phyloP scores from a whole-genome alignment of 1,139 yeast species.

The Blastobotrys buckinghamii region DNA sequence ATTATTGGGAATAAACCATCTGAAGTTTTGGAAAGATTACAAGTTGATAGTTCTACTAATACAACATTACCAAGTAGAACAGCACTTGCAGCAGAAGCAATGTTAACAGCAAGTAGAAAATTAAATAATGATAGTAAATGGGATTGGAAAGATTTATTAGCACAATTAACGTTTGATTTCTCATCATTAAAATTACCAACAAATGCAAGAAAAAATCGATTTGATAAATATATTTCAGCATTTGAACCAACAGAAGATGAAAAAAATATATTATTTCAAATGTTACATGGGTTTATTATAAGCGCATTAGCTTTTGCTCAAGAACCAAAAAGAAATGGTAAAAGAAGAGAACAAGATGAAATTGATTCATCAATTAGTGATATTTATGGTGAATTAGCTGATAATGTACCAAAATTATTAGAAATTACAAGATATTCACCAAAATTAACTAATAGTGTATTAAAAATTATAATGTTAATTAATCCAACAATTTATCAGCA shows the following conservation, averaged over 20 bases:
- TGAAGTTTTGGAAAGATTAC: background rate
- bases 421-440: constrained; percentile 27
- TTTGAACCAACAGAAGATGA: constrained; percentile 22
- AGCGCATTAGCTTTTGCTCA: constrained; percentile 17
- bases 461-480: constrained; percentile 25
- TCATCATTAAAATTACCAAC: constrained; percentile 20
- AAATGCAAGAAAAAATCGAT: constrained; percentile 12
- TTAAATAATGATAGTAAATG: constrained; percentile 19
- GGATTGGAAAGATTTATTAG: constrained; percentile 22
- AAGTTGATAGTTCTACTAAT: background rate
- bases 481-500: constrained; percentile 25
- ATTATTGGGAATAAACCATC: background rate
- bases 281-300: constrained; percentile 27
- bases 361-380: constrained; percentile 16
- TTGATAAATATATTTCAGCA: constrained; percentile 15
- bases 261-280: constrained; percentile 26
- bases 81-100: constrained; percentile 20
- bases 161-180: constrained; percentile 28
- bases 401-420: constrained; percentile 23
- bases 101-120: constrained; percentile 16
- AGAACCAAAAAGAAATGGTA: constrained; percentile 9
- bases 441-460: constrained; percentile 22
- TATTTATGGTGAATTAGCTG: constrained; percentile 22
- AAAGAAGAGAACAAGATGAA: constrained; percentile 18
- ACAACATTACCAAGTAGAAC: constrained; percentile 8